These are phyloP conservation scores for Orbilia oligospora DNA, from an alignment of 2,329 filamentous ascomycete species.

Conservation along the genomic window DNA sequence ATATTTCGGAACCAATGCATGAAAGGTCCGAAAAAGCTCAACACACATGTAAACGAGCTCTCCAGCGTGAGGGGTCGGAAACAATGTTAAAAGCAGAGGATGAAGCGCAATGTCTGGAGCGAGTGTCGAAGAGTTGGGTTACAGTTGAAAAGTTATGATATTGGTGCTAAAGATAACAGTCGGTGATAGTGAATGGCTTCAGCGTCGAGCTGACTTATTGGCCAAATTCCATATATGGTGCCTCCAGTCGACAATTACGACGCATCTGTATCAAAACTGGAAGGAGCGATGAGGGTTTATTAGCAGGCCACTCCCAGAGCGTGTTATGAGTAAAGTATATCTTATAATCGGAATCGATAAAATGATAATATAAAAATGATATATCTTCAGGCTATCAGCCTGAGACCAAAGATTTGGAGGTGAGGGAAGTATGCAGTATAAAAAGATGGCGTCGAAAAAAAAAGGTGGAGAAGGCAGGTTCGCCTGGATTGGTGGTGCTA, in stretches of 20 bases:
- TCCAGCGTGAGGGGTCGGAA: constrained; percentile 18
- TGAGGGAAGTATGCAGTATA: constrained; percentile 24
- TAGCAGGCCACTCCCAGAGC: constrained; percentile 33
- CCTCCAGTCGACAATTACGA: constrained; percentile 44
- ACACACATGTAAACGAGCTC: constrained; percentile 49
- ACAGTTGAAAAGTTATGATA: constrained; percentile 15
- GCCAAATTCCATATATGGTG: constrained; percentile 41
- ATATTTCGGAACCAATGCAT: constrained; percentile 60
- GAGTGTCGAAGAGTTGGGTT: constrained; percentile 9
- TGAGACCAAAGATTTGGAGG: constrained; percentile 8
- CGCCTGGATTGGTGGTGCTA: constrained; percentile 53
- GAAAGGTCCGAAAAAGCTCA: constrained; percentile 49
- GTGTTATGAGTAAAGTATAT: constrained; percentile 14
- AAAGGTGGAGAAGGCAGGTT: constrained; percentile 44
- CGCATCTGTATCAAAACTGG: constrained; percentile 37
- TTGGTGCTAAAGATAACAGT: constrained; percentile 10
- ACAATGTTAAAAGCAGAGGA: background rate
- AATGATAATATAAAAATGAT: constrained; percentile 18
- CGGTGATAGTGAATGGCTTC: constrained; percentile 33
- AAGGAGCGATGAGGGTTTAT: constrained; percentile 19
- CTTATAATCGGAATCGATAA: constrained; percentile 19
- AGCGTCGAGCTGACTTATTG: constrained; percentile 56
- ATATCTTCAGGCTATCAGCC: constrained; percentile 36
- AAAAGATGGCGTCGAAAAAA: constrained; percentile 50
- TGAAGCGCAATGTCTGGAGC: constrained; percentile 8